Conservation (phyloP, 2,329 filamentous ascomycete species). For the Chrysoporthe cubensis region DNA sequence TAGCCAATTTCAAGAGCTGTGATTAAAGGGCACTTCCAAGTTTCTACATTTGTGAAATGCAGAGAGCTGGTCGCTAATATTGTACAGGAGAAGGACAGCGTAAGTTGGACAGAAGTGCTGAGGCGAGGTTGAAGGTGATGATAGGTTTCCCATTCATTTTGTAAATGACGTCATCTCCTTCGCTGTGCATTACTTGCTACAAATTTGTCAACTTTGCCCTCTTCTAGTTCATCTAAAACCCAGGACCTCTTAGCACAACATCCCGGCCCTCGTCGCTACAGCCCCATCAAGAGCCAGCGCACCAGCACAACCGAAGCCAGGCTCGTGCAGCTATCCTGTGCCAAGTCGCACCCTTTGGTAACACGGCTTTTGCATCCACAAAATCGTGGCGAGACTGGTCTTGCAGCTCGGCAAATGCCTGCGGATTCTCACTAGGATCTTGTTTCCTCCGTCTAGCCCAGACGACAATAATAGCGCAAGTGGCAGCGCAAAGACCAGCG, state of each 20-base stretch:
- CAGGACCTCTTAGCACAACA: neutral
- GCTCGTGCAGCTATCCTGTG: neutral
- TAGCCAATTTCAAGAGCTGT: neutral
- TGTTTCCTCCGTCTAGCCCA: slow-evolving; percentile 4
- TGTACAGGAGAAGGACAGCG: neutral
- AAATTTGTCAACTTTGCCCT: neutral
- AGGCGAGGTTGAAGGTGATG: neutral
- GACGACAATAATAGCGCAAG: slow-evolving; percentile 12
- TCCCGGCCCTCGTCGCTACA: neutral
- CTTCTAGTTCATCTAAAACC: neutral
- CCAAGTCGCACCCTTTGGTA: neutral
- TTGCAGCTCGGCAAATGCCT: neutral
- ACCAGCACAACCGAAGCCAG: neutral
- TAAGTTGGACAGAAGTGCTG: neutral
- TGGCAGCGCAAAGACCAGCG: slow-evolving; percentile 13
- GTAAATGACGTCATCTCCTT: neutral
- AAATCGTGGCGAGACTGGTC: neutral
- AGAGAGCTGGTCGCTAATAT: neutral
- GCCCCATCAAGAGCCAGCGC: neutral
- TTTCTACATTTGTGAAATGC: neutral
- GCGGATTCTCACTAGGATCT: neutral
- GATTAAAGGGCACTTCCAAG: neutral
- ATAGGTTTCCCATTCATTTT: neutral
- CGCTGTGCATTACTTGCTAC: neutral
- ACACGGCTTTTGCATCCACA: neutral